Percentiles rank a stretch among this genome's conserved stretches.
Evolutionary conservation across 2,329 filamentous ascomycete species (phyloP).

Genomic region (Colletotrichum phormii): DNA sequence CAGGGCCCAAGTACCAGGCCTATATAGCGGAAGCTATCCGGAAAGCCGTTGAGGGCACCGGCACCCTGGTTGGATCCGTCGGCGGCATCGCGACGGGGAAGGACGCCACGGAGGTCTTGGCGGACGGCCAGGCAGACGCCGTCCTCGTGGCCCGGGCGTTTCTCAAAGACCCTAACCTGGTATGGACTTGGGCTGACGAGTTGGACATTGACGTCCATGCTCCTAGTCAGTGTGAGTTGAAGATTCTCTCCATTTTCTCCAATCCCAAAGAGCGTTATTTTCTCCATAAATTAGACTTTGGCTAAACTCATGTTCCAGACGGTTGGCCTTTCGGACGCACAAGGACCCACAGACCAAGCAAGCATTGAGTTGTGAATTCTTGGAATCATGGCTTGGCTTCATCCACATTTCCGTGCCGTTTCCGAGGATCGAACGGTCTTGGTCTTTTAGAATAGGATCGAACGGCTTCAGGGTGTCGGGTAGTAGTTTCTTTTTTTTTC

Average conservation of each 20-base stretch:
- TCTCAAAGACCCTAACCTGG: constrained; percentile 66
- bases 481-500: neutral
- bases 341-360: constrained; percentile 33
- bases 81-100: constrained; percentile 56
- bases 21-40: constrained; percentile 75
- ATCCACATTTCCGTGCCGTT: neutral
- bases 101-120: constrained; percentile 59
- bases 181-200: constrained; percentile 65
- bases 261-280: neutral
- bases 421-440: neutral
- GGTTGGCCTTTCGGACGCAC: constrained; percentile 37
- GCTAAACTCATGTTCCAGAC: constrained; percentile 14
- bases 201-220: constrained; percentile 57
- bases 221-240: constrained; percentile 48
- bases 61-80: constrained; percentile 53
- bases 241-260: neutral
- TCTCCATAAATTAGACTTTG: neutral
- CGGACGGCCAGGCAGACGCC: constrained; percentile 57
- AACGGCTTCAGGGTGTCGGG: no score
- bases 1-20: constrained; percentile 75
- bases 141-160: constrained; percentile 62
- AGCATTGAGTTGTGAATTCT: constrained; percentile 14
- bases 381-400: neutral
- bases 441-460: neutral
- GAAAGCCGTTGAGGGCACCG: constrained; percentile 71